Evolutionary conservation across 2,329 filamentous ascomycete genomes (phyloP).

Genomic region (Ambrosiella beaveri): DNA sequence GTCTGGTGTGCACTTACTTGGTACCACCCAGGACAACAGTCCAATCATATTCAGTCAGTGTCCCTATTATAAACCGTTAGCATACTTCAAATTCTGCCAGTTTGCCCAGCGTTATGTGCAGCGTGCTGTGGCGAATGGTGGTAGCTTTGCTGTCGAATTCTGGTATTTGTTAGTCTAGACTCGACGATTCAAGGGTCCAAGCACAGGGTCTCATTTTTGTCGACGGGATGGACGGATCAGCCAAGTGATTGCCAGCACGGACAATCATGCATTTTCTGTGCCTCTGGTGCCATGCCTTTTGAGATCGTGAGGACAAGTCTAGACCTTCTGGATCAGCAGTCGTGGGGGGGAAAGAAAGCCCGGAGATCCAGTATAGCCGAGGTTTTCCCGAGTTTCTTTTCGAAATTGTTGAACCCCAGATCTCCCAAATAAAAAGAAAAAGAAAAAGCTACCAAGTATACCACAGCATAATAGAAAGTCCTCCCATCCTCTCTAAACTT

Average conservation of each 20-base stretch:
- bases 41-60: constrained; percentile 33
- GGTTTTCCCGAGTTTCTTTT: no score
- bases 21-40: constrained; percentile 46
- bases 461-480: no score
- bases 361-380: no score
- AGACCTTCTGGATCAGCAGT: not conserved
- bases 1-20: constrained; percentile 26
- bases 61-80: constrained; percentile 5
- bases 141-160: no score
- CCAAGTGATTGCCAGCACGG: not conserved
- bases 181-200: not conserved
- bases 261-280: not conserved
- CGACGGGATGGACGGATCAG: not conserved
- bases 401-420: no score
- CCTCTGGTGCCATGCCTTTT: not conserved
- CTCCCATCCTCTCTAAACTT: constrained; percentile 12
- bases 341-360: not conserved
- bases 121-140: no score
- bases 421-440: no score
- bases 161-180: no score
- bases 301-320: not conserved
- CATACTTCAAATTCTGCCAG: not conserved
- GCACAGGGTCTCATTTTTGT: not conserved
- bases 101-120: not conserved
- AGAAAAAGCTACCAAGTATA: no score